A percentile compares a stretch with the other conserved stretches of the same genome.
Conservation (phyloP, 1,284 basidiomycete species). For the Moniliella sp. region DNA sequence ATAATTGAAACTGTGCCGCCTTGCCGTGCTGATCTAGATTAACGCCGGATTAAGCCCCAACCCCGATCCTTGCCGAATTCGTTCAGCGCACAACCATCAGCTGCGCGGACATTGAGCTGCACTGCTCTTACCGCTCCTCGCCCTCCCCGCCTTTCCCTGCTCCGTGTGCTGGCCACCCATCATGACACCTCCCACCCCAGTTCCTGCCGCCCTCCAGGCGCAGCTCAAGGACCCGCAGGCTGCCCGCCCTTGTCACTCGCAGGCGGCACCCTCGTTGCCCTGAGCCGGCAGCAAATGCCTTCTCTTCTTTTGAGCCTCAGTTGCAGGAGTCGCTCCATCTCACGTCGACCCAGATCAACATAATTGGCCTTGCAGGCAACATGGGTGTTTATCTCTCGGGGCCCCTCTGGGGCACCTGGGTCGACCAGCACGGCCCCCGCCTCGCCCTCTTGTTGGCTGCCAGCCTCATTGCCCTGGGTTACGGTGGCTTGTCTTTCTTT, state of each 20-base stretch:
- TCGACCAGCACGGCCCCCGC: conserved; percentile 25
- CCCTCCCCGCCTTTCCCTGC: too few relatives aligned
- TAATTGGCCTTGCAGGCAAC: conserved; percentile 34
- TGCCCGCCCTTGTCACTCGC: conserved; percentile 26
- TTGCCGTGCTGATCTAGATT: too few relatives aligned
- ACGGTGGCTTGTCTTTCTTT: conserved; percentile 10
- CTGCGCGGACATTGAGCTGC: too few relatives aligned
- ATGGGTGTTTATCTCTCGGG: conserved; percentile 31
- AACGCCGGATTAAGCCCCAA: too few relatives aligned
- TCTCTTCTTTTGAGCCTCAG: conserved; percentile 32
- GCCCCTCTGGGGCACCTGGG: conserved; percentile 23
- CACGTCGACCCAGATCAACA: conserved; percentile 30
- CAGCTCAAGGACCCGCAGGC: too few relatives aligned
- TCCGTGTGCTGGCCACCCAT: too few relatives aligned
- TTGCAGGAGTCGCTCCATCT: conserved; percentile 31
- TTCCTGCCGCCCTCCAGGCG: too few relatives aligned
- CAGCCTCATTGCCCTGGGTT: conserved; percentile 14
- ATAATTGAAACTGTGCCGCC: too few relatives aligned
- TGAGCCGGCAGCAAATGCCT: conserved; percentile 33
- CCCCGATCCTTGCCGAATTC: too few relatives aligned
- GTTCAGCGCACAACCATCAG: too few relatives aligned
- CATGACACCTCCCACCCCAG: too few relatives aligned
- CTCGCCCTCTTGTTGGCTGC: conserved; percentile 15
- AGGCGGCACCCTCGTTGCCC: conserved; percentile 22
- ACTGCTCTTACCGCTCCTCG: too few relatives aligned